Conservation (phyloP, 495 filamentous ascomycete species). For the Cudoniella acicularis region DNA sequence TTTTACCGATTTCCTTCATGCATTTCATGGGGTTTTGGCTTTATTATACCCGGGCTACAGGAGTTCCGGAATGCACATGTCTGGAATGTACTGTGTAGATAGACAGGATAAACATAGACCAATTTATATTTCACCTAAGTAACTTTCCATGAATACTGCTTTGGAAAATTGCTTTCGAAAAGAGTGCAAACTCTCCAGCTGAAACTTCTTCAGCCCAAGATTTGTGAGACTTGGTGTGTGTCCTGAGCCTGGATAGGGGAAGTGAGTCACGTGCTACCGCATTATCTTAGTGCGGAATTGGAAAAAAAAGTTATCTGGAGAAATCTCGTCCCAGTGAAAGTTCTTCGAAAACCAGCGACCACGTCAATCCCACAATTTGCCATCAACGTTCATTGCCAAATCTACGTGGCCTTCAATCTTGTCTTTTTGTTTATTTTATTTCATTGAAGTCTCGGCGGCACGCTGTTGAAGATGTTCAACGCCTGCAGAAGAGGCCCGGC, state of each 20-base stretch:
- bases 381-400: slow-evolving; percentile 8
- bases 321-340: too few species aligned
- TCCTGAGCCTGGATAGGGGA: too few species aligned
- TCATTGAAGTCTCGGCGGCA: background rate
- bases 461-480: slow-evolving; percentile 20
- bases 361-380: background rate
- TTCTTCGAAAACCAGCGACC: background rate
- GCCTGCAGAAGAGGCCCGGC: slow-evolving; percentile 24
- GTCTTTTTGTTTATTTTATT: slow-evolving; percentile 10
- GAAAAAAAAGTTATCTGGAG: slow-evolving; percentile 3
- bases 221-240: too few species aligned
- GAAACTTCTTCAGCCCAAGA: too few species aligned
- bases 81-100: background rate
- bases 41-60: slow-evolving; percentile 16
- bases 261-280: slow-evolving; percentile 7
- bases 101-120: background rate
- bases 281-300: background rate
- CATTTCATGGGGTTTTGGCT: background rate
- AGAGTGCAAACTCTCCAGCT: too few species aligned
- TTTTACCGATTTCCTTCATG: background rate
- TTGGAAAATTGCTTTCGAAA: too few species aligned
- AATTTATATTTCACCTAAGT: background rate
- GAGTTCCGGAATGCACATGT: background rate
- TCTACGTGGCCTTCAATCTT: slow-evolving; percentile 1
- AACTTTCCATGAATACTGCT: too few species aligned